These are phyloP conservation scores for Plasmopara muralis DNA, from an alignment of 352 stramenopile genomes.

Conservation along the genomic window DNA sequence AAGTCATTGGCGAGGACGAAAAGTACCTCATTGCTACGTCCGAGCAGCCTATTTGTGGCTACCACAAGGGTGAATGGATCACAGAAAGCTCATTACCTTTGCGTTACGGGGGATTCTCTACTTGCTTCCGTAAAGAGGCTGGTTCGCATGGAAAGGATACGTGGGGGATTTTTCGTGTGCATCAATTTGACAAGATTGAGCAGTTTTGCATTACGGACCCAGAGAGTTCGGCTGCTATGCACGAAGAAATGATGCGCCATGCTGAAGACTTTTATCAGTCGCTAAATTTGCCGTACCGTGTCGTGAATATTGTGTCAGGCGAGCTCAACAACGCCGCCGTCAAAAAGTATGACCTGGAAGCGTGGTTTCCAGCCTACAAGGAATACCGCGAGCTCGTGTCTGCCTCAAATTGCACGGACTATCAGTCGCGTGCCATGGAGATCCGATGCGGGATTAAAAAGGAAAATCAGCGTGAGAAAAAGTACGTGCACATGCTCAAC, in stretches of 20 bases:
- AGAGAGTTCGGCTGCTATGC: conserved; percentile 89
- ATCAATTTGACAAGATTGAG: conserved; percentile 99
- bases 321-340: conserved; percentile 98
- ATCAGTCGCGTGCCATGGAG: conserved; percentile 96
- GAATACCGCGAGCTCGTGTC: conserved; percentile 99
- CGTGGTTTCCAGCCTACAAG: conserved; percentile 98
- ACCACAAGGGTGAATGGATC: conserved; percentile 92
- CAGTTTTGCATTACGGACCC: conserved; percentile 97
- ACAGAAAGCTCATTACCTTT: conserved; percentile 75
- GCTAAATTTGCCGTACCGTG: conserved; percentile 97
- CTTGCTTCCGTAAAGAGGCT: conserved; percentile 99
- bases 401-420: conserved; percentile 99
- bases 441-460: conserved; percentile 96
- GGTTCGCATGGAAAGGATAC: conserved; percentile 98
- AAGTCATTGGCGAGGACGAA: conserved; percentile 94
- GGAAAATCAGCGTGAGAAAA: conserved; percentile 91
- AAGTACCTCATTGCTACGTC: conserved; percentile 99
- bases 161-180: conserved; percentile 99
- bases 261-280: conserved; percentile 98
- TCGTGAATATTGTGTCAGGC: conserved; percentile 98
- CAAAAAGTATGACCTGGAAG: conserved; percentile 99
- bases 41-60: conserved; percentile 99
- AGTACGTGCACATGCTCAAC: conserved; percentile 99
- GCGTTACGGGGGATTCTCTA: conserved; percentile 95
- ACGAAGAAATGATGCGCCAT: conserved; percentile 87